A percentile compares a stretch with the other conserved stretches of the same genome.
These are phyloP conservation scores for Mycosphaerella sp. DNA, from an alignment of 2,329 filamentous ascomycete species.

Conservation along the genomic window DNA sequence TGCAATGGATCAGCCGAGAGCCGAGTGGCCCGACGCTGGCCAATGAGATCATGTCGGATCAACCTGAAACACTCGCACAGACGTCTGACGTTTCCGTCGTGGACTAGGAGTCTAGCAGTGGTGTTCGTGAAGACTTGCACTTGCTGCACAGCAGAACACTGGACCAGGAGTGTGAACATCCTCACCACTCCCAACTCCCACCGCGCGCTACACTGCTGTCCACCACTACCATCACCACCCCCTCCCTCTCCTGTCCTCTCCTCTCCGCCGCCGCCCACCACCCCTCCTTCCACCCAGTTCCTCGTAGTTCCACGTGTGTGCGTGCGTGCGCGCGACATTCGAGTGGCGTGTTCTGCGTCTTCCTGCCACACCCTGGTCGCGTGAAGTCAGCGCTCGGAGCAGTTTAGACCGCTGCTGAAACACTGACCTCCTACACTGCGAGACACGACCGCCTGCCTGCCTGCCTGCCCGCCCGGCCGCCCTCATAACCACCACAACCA, in stretches of 20 bases:
- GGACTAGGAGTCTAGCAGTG: too few relatives aligned
- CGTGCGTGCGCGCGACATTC: background rate
- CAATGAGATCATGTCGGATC: too few relatives aligned
- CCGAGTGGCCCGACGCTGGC: too few relatives aligned
- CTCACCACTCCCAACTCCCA: background rate
- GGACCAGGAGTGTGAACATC: too few relatives aligned
- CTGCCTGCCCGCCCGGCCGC: too few relatives aligned
- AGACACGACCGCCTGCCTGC: slow-evolving; percentile 2
- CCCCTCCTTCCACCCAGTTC: background rate
- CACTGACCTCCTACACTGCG: background rate
- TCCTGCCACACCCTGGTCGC: background rate
- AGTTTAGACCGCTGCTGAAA: background rate
- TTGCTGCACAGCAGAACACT: too few relatives aligned
- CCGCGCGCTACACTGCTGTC: too few relatives aligned
- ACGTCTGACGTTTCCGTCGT: background rate
- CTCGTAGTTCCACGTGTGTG: background rate
- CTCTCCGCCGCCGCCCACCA: background rate
- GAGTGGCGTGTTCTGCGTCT: background rate
- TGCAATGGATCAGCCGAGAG: too few relatives aligned
- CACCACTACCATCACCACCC: background rate
- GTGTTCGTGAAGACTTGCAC: too few relatives aligned
- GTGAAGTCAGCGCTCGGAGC: background rate
- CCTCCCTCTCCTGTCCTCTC: too few relatives aligned
- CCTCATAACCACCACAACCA: background rate
- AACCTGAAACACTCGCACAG: too few relatives aligned